phyloP scores from a whole-genome alignment of 345 rosid species.

The Clarkia xantiana region DNA sequence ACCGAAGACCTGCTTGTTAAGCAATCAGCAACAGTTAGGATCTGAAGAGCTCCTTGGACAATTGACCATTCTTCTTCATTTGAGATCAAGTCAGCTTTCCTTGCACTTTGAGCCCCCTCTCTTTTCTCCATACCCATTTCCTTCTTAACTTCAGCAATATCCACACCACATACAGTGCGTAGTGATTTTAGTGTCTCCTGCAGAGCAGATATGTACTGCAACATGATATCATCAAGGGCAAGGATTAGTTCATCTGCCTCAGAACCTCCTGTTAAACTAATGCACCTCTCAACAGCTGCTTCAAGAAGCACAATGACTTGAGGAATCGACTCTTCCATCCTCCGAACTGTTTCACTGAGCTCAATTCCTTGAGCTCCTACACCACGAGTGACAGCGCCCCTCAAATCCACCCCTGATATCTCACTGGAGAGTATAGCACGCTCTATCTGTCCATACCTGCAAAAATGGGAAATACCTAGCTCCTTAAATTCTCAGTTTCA shows the following conservation, averaged over 20 bases:
- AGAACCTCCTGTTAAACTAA: constrained; percentile 86
- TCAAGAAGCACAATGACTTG: constrained; percentile 86
- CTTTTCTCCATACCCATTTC: constrained; percentile 47
- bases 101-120: constrained; percentile 46
- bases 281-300: constrained; percentile 92
- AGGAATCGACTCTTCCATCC: constrained; percentile 98
- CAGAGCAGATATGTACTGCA: constrained; percentile 79
- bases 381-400: constrained; percentile 96
- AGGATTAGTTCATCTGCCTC: constrained; percentile 93
- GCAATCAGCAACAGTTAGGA: constrained; percentile 92
- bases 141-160: constrained; percentile 43
- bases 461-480: background rate
- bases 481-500: background rate
- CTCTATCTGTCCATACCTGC: constrained; percentile 90
- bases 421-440: constrained; percentile 79
- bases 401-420: constrained; percentile 84
- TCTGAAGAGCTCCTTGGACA: constrained; percentile 89
- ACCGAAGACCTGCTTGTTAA: constrained; percentile 88
- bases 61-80: constrained; percentile 99
- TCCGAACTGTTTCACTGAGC: constrained; percentile 90
- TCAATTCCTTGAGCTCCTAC: constrained; percentile 98
- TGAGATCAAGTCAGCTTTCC: constrained; percentile 52
- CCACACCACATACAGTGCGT: constrained; percentile 84
- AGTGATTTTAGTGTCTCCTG: constrained; percentile 90
- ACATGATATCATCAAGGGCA: constrained; percentile 81